Percentiles rank a stretch among this genome's conserved stretches.
phyloP scores from a whole-genome alignment of 192 early-diverging fungal genomes.

The Coemansia sp. region DNA sequence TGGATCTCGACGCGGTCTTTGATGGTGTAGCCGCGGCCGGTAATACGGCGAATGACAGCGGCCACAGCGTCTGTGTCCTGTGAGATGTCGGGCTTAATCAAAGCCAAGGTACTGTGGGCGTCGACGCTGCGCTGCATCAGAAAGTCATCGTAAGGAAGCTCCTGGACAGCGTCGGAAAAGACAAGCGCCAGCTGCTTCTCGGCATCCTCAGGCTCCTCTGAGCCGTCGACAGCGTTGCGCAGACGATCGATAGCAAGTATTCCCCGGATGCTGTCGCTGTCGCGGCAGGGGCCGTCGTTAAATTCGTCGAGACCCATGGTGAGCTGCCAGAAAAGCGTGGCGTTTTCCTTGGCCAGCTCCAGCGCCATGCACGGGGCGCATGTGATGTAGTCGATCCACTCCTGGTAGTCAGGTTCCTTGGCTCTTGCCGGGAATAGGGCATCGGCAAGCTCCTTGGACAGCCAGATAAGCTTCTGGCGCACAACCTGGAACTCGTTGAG shows the following conservation, averaged over 20 bases:
- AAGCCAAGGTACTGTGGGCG: constrained; percentile 52
- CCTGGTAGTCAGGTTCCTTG: constrained; percentile 38
- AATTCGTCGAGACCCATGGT: constrained; percentile 59
- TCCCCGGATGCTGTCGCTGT: constrained; percentile 57
- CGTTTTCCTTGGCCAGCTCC: constrained; percentile 57
- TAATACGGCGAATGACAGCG: constrained; percentile 38
- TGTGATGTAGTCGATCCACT: constrained; percentile 55
- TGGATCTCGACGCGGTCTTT: constrained; percentile 38
- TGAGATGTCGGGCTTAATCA: constrained; percentile 60
- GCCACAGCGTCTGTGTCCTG: constrained; percentile 24
- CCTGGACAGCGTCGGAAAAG: constrained; percentile 47
- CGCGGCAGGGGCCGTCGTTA: constrained; percentile 25
- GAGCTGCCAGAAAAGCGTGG: constrained; percentile 54
- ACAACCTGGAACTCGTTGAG: constrained; percentile 57
- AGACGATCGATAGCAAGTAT: constrained; percentile 57
- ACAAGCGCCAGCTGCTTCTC: constrained; percentile 50
- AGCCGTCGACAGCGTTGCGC: constrained; percentile 60
- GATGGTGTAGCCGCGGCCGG: constrained; percentile 50
- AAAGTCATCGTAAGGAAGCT: constrained; percentile 46
- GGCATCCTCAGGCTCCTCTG: constrained; percentile 52
- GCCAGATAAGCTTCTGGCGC: constrained; percentile 56
- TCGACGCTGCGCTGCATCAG: constrained; percentile 50
- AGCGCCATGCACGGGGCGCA: constrained; percentile 57
- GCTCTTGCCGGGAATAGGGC: constrained; percentile 50
- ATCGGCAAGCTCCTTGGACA: constrained; percentile 41